Evolutionary conservation across 768 basidiomycete genomes (phyloP), one percentile per base, ranked within the genome.

Genomic region (Thelephora ganbajun): DNA sequence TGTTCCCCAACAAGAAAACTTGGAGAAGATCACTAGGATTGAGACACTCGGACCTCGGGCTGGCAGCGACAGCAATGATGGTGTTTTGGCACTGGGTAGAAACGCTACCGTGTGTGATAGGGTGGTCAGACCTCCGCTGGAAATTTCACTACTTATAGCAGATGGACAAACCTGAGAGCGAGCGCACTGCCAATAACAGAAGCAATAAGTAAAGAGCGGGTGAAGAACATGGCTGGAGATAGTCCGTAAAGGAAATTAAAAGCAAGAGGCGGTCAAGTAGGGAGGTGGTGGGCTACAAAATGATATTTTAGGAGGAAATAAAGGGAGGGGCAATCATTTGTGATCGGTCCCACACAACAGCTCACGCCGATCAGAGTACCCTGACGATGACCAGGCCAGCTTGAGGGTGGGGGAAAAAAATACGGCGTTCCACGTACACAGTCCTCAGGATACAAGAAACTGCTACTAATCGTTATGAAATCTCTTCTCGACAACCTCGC

Each of bases 401-500:
- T 9, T 30, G 4, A 30, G 5, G 26, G 26, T 30, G 5, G 26
- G 4, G 26, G 26, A 9, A 30, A 30, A 30, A 30, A 30, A 9
- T 9, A n/a, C n/a, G n/a, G 26, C 9, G 26, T 9, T 30, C 26
- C 26, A 30, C 9, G n/a, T 9, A 30, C 26, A 30, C 9, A 30
- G 26, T 9, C 26, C 26, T 30, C 5, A 9, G 4, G 9, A 9
- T 30, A 30, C 26, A 30, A 30, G 26, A 30, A 30, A 30, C 26
- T 9, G 26, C 26, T 30, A 30, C 26, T 4, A 30, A 23, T 53
- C 51, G 18, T 55, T 54, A 54, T 66, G 71, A 66, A 89, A 90
- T 49, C 69, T 72, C 62, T 91, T 91, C 60, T 86, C 82, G 48
- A 90, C 85, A 34, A 69, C 64, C 22, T 22, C 39, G 36, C 63